Conservation (phyloP, 202 grass and related monocot species). For the Brachypodium distachyon region DNA sequence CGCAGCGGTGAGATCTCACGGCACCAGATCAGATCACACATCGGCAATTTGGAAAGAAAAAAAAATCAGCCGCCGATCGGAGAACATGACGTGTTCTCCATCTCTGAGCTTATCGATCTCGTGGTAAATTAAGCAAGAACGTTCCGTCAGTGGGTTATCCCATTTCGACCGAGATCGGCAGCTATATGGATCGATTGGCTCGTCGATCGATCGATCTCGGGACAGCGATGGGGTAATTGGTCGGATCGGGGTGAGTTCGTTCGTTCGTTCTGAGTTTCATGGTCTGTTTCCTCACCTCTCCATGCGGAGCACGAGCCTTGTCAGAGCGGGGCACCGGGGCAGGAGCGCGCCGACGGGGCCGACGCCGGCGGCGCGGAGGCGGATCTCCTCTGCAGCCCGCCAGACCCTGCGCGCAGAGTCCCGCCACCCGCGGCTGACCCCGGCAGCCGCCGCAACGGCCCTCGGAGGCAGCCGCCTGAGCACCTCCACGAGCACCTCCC, state of each 20-base stretch:
- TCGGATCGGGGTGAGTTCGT: not conserved
- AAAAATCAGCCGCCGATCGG: not conserved
- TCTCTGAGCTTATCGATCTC: not conserved
- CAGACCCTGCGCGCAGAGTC: conserved; percentile 53
- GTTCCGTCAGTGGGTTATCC: not conserved
- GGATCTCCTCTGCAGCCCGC: conserved; percentile 52
- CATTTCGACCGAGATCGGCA: not conserved
- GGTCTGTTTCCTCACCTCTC: conserved; percentile 51
- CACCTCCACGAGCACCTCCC: conserved; percentile 44
- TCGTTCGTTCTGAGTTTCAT: not conserved
- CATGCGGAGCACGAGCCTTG: conserved; percentile 54
- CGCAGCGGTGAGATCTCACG: conserved; percentile 10
- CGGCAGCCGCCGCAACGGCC: conserved; percentile 41
- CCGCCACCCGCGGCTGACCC: conserved; percentile 59
- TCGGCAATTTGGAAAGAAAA: not conserved
- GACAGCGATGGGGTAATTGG: no score
- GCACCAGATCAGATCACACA: conserved; percentile 28
- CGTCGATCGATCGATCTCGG: conserved; percentile 14
- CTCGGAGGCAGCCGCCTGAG: conserved; percentile 38
- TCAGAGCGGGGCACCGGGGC: conserved; percentile 43
- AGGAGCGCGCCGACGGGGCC: conserved; percentile 53
- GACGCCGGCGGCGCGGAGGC: conserved; percentile 32
- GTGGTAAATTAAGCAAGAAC: not conserved
- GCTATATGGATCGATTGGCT: not conserved
- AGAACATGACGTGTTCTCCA: not conserved